These are phyloP conservation scores for Ceratocystis ficicola DNA, from an alignment of 2,329 filamentous ascomycete genomes.

Conservation along the genomic window DNA sequence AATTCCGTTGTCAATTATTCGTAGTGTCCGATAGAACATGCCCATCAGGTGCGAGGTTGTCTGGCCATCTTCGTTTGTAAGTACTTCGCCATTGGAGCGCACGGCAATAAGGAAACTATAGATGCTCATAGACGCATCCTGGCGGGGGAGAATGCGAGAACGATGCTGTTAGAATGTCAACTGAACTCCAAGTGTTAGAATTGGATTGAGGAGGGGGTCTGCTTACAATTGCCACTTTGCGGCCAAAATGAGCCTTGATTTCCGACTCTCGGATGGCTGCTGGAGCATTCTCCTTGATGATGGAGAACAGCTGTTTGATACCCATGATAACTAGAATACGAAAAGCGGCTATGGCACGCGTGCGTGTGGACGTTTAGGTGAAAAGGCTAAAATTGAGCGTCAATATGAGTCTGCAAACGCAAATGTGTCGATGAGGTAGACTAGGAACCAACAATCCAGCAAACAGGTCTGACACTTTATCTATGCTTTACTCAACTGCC, in stretches of 20 bases:
- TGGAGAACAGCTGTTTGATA: slow-evolving; percentile 62
- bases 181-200: no score
- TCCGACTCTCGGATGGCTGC: slow-evolving; percentile 91
- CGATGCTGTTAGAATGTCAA: background rate
- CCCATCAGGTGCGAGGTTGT: slow-evolving; percentile 98
- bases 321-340: slow-evolving; percentile 36
- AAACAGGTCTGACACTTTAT: no score
- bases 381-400: background rate
- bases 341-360: no score
- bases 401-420: no score
- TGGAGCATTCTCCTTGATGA: slow-evolving; percentile 88
- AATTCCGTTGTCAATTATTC: slow-evolving; percentile 97
- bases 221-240: slow-evolving; percentile 92
- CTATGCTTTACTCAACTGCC: background rate
- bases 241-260: slow-evolving; percentile 97
- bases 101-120: slow-evolving; percentile 98
- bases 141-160: background rate
- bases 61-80: slow-evolving; percentile 88
- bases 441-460: no score
- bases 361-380: background rate
- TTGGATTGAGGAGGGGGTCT: background rate
- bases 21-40: slow-evolving; percentile 97
- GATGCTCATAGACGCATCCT: slow-evolving; percentile 88
- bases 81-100: slow-evolving; percentile 88
- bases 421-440: background rate